Evolutionary conservation across 2,329 filamentous ascomycete genomes (phyloP), one percentile per base, ranked within the genome.

Genomic region (Apiospora aurea): DNA sequence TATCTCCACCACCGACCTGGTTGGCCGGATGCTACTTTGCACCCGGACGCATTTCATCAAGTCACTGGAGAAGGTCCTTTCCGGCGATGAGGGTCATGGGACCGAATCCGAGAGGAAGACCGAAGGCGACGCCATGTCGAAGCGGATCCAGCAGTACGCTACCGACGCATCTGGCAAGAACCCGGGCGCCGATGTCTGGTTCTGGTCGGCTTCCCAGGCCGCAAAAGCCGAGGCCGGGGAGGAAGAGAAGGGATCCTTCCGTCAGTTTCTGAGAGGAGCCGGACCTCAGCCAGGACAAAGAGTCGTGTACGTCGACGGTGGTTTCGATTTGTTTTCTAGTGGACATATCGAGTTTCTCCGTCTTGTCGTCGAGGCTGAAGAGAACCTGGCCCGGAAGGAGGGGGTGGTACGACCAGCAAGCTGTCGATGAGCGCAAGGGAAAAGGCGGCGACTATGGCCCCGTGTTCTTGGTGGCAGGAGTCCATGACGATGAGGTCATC

Each of bases 1-100:
- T 73, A 99, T 99, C 79, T 97, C 94, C 13, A 99, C 96, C 1
- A 99, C 96, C 4, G 96, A 99, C 80, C 89, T 99, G n/a, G 96
- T 99, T 38, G 96, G 96, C 26, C 92, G 96, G 78, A 99, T 99
- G 96, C 87, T 99, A 78, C 87, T 98, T 21, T 98, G 95, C 86
- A 98, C 96, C n/a, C 92, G 92, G 80, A 93, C 91, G 29, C 96
- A 99, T 83, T 97, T 97, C 80, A 96, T 98, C 81, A 92, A 91
- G 78, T 95, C 93, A 0, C 87, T 98, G 61, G 88, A 92, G 76
- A 89, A 87, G 69, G 84, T 88, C 38, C 86, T 98, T 8, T 85
- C 86, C 0, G 95, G 94, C 5, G 82, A 90, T 64, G 94, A 97
- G 79, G 94, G 94, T 3, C 87, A 87, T 21, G 94, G 94, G 21